phyloP scores from a whole-genome alignment of 1,284 basidiomycete genomes.

The Cystobasidium sp. region DNA sequence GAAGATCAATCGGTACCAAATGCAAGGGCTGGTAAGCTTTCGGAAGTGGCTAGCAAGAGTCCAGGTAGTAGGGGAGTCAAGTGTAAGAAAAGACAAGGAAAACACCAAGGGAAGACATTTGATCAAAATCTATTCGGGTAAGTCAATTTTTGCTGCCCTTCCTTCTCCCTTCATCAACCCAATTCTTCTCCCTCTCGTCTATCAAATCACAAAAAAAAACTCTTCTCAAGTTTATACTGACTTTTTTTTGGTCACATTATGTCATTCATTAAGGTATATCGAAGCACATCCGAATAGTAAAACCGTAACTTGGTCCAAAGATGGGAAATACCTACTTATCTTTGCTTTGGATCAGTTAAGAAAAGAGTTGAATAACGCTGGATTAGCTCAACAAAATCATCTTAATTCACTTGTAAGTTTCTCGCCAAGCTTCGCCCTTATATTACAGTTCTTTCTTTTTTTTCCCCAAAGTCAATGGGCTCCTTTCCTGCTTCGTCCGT shows the following conservation, averaged over 20 bases:
- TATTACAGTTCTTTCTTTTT: no score
- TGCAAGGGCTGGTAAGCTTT: no score
- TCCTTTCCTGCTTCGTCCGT: no score
- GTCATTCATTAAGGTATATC: slow-evolving; percentile 12
- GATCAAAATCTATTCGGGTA: slow-evolving; percentile 5
- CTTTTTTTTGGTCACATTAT: no score
- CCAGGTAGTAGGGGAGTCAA: no score
- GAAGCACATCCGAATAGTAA: slow-evolving; percentile 1
- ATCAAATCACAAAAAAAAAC: no score
- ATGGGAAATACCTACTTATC: slow-evolving; percentile 10
- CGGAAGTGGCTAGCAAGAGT: no score
- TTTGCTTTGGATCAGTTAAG: slow-evolving; percentile 14
- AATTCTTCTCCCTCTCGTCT: neutral
- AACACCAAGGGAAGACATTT: neutral
- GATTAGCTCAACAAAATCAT: neutral
- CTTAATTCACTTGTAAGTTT: neutral
- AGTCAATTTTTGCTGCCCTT: neutral
- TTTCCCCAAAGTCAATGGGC: no score
- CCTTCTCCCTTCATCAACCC: neutral
- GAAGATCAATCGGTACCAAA: no score
- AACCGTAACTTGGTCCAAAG: slow-evolving; percentile 24
- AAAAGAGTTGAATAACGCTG: slow-evolving; percentile 13
- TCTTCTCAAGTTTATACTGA: no score
- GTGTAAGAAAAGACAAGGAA: no score
- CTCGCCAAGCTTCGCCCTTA: neutral